Percentiles rank a stretch among this genome's conserved stretches.
Conservation (phyloP, 768 basidiomycete genomes). For the Xerocomus spinulosus region DNA sequence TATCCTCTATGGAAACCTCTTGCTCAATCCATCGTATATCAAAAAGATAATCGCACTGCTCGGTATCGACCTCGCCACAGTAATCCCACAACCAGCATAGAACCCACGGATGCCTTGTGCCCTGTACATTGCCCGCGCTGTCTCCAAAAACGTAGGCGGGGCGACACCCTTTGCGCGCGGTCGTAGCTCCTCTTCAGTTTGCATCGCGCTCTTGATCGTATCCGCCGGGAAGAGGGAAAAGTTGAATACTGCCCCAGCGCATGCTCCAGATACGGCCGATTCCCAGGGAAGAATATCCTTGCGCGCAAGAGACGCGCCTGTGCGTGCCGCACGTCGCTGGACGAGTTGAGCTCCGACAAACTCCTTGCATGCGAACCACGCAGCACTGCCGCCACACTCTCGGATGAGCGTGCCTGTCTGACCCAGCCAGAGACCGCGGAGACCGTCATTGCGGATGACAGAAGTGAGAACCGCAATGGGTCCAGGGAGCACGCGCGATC, state of each 20-base stretch:
- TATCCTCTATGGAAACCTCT: conserved; percentile 40
- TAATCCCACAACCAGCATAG: conserved; percentile 93
- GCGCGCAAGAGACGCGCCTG: conserved; percentile 29
- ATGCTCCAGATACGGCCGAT: conserved; percentile 80
- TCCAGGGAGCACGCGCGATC: conserved; percentile 51
- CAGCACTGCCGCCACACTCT: conserved; percentile 85
- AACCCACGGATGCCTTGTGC: conserved; percentile 76
- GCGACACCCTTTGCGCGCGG: conserved; percentile 37
- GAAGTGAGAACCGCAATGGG: conserved; percentile 63
- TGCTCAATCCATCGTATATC: conserved; percentile 78
- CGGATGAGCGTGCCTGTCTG: conserved; percentile 91
- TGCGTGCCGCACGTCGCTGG: conserved; percentile 37
- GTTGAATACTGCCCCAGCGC: conserved; percentile 82
- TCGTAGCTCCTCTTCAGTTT: conserved; percentile 87
- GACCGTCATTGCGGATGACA: conserved; percentile 61
- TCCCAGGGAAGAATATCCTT: conserved; percentile 68
- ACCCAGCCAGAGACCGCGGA: conserved; percentile 93
- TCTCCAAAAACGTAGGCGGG: conserved; percentile 47
- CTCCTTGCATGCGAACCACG: conserved; percentile 92
- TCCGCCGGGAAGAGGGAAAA: conserved; percentile 93
- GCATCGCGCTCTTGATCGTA: conserved; percentile 90
- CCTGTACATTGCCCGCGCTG: conserved; percentile 64
- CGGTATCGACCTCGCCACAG: conserved; percentile 77
- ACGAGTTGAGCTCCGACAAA: conserved; percentile 60
- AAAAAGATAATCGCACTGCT: conserved; percentile 91